phyloP scores from a whole-genome alignment of 192 early-diverging fungal genomes.

The Linnemannia zychae region DNA sequence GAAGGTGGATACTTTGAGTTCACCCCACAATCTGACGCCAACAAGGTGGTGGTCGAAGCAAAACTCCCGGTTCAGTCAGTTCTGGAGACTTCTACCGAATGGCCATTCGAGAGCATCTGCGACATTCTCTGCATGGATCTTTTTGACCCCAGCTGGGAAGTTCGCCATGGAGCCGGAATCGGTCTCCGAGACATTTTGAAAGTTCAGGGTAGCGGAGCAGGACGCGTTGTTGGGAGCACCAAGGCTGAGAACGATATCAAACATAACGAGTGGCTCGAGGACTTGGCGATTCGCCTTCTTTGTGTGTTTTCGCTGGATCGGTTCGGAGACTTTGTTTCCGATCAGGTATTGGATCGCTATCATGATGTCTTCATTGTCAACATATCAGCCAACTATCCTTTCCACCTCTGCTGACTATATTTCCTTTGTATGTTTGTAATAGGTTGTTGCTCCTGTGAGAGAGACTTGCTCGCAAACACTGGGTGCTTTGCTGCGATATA shows the following conservation, averaged over 20 bases:
- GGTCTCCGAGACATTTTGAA: slow-evolving; percentile 92
- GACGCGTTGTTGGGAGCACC: slow-evolving; percentile 71
- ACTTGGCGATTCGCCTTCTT: slow-evolving; percentile 89
- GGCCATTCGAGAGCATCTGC: slow-evolving; percentile 71
- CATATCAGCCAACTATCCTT: too few species aligned
- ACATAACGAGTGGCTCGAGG: slow-evolving; percentile 88
- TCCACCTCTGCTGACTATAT: not conserved
- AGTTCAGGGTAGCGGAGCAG: slow-evolving; percentile 86
- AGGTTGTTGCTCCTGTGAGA: slow-evolving; percentile 93
- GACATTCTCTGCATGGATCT: slow-evolving; percentile 70
- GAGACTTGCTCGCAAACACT: slow-evolving; percentile 93
- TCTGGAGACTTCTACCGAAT: slow-evolving; percentile 58
- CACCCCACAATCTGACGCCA: slow-evolving; percentile 70
- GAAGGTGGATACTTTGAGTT: slow-evolving; percentile 66
- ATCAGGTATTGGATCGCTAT: slow-evolving; percentile 66
- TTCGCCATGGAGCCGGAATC: slow-evolving; percentile 96
- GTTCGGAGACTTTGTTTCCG: slow-evolving; percentile 97
- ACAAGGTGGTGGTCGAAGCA: slow-evolving; percentile 78
- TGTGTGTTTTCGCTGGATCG: slow-evolving; percentile 96
- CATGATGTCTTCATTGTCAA: not conserved
- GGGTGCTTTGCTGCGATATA: slow-evolving; percentile 78
- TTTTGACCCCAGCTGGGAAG: slow-evolving; percentile 87
- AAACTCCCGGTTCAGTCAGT: slow-evolving; percentile 63
- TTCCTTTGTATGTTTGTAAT: not conserved
- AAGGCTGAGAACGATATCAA: slow-evolving; percentile 69